A percentile compares a stretch with the other conserved stretches of the same genome.
Conservation (phyloP, 805 yeast genomes). For the Jamesozyma rosinii region DNA sequence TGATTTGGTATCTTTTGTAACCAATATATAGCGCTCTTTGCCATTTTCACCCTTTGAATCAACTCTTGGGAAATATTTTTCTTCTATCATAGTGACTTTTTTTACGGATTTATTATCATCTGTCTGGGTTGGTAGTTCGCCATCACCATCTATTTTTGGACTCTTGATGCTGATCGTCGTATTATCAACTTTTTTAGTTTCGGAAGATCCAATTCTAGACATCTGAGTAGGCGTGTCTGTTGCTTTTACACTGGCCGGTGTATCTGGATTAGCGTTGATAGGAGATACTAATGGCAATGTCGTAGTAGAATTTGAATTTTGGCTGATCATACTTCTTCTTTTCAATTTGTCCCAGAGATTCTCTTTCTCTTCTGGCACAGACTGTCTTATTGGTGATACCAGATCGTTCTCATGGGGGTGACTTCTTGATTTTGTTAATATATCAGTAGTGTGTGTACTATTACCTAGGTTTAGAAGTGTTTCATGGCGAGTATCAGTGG, state of each 20-base stretch:
- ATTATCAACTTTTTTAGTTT: background rate
- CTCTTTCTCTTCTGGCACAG: slow-evolving; percentile 18
- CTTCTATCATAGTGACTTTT: background rate
- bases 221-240: background rate
- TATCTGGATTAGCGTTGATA: slow-evolving; percentile 4
- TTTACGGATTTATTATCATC: background rate
- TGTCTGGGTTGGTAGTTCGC: background rate
- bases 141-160: background rate
- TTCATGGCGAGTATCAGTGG: background rate
- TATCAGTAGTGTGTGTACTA: slow-evolving; percentile 10
- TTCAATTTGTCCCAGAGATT: slow-evolving; percentile 26
- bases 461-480: background rate
- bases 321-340: slow-evolving; percentile 19
- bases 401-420: slow-evolving; percentile 6
- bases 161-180: background rate
- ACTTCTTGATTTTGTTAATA: slow-evolving; percentile 8
- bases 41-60: background rate
- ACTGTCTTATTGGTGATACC: slow-evolving; percentile 11
- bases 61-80: slow-evolving; percentile 2
- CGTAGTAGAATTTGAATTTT: slow-evolving; percentile 5
- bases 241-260: slow-evolving; percentile 1
- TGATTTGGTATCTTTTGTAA: slow-evolving; percentile 51
- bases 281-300: slow-evolving; percentile 6
- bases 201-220: background rate
- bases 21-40: slow-evolving; percentile 37